These are phyloP conservation scores for Parachlorella kessleri DNA, from an alignment of 139 green algal genomes.

Conservation along the genomic window DNA sequence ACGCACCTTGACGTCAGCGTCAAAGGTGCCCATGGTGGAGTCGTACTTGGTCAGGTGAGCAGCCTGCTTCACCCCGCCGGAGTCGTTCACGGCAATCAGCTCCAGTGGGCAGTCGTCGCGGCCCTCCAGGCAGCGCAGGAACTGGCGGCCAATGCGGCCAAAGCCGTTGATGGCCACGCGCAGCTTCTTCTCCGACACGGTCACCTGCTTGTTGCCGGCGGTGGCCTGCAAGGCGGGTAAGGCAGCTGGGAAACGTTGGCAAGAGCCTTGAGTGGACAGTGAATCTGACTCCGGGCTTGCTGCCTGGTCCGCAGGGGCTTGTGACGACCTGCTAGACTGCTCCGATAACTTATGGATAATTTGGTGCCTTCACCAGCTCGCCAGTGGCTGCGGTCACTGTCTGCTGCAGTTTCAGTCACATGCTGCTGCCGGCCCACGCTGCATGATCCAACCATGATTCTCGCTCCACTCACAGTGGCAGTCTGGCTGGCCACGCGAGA, in stretches of 20 bases:
- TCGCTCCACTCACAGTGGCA: constrained; percentile 31
- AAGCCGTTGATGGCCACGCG: constrained; percentile 99
- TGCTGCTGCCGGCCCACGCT: not conserved
- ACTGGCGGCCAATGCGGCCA: constrained; percentile 96
- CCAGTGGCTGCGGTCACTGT: not conserved
- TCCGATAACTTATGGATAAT: not conserved
- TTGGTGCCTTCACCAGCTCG: not conserved
- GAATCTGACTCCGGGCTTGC: too few species aligned
- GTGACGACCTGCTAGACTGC: not conserved
- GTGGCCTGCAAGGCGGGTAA: constrained; percentile 14
- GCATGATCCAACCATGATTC: not conserved
- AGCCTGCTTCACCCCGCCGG: constrained; percentile 95
- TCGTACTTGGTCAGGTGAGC: constrained; percentile 99
- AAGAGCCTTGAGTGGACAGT: not conserved
- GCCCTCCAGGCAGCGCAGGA: constrained; percentile 88
- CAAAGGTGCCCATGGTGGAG: constrained; percentile 96
- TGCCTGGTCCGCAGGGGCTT: too few species aligned
- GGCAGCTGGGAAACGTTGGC: not conserved
- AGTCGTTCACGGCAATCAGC: constrained; percentile 97
- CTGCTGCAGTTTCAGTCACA: not conserved
- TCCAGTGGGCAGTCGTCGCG: constrained; percentile 55
- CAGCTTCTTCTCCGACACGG: constrained; percentile 84
- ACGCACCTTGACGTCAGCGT: constrained; percentile 87
- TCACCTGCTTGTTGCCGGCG: constrained; percentile 40
- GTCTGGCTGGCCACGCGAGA: constrained; percentile 35